Conservation (phyloP, 345 rosid genomes). For the Fremontodendron californicum region DNA sequence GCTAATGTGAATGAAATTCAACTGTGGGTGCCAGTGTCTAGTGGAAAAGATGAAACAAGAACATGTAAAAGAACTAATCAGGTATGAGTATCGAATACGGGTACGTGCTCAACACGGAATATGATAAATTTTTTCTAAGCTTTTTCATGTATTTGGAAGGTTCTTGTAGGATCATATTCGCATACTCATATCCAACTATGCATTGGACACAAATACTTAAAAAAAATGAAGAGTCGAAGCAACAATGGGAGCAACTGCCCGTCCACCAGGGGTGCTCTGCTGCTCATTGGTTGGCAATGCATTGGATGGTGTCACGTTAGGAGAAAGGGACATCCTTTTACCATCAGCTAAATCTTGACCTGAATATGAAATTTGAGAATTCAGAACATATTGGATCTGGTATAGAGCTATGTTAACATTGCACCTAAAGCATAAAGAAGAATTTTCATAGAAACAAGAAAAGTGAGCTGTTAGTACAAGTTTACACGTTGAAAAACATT, state of each 20-base stretch:
- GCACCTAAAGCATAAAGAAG: neutral
- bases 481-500: neutral
- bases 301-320: constrained; percentile 37
- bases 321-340: constrained; percentile 39
- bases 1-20: neutral
- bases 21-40: constrained; percentile 10
- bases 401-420: no score
- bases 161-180: no score
- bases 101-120: no score
- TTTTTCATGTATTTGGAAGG: no score
- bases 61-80: constrained; percentile 29
- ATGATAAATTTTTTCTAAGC: no score
- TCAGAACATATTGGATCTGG: no score
- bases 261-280: constrained; percentile 41
- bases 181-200: no score
- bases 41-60: constrained; percentile 20
- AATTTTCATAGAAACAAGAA: no score
- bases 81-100: no score
- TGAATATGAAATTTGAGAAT: constrained; percentile 22
- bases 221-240: no score
- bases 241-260: constrained; percentile 80
- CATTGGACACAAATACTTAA: no score
- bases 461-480: neutral
- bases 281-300: constrained; percentile 77
- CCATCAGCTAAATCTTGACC: constrained; percentile 53